phyloP scores from a whole-genome alignment of 345 rosid genomes.

The Heritiera littoralis region DNA sequence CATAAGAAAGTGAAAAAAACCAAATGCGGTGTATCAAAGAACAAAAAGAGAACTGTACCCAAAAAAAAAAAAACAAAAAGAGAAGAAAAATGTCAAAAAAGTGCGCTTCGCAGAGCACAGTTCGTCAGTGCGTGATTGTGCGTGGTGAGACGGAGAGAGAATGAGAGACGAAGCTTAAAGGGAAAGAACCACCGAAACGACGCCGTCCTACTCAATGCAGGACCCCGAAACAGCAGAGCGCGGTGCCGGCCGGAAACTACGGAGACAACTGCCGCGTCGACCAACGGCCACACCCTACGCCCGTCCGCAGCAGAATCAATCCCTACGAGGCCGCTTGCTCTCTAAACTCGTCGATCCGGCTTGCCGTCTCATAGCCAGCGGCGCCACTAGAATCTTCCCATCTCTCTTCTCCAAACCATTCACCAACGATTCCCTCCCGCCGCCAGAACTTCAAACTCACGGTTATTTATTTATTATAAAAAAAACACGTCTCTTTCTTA shows the following conservation, averaged over 20 bases:
- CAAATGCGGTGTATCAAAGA: too few species aligned
- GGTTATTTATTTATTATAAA: neutral
- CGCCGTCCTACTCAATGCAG: slow-evolving; percentile 29
- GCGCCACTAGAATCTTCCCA: slow-evolving; percentile 67
- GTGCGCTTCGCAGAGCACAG: slow-evolving; percentile 4
- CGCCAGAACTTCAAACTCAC: slow-evolving; percentile 26
- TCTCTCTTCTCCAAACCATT: slow-evolving; percentile 54
- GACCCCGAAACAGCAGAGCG: slow-evolving; percentile 14
- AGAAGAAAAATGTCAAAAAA: neutral
- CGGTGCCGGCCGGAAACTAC: slow-evolving; percentile 72
- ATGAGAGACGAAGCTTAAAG: neutral
- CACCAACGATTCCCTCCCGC: slow-evolving; percentile 36
- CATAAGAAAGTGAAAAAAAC: neutral
- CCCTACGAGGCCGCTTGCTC: slow-evolving; percentile 56
- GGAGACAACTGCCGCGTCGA: slow-evolving; percentile 33
- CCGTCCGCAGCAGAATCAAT: slow-evolving; percentile 46
- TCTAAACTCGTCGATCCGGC: slow-evolving; percentile 85
- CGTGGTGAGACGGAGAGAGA: neutral
- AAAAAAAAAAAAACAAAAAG: neutral
- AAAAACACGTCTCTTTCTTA: neutral
- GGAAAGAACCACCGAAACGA: slow-evolving; percentile 35
- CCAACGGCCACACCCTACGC: slow-evolving; percentile 45
- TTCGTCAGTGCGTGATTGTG: slow-evolving; percentile 4
- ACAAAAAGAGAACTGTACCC: neutral
- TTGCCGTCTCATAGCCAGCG: slow-evolving; percentile 60